phyloP scores from a whole-genome alignment of 108 stramenopile species.

The Pelagomonas calceolata region DNA sequence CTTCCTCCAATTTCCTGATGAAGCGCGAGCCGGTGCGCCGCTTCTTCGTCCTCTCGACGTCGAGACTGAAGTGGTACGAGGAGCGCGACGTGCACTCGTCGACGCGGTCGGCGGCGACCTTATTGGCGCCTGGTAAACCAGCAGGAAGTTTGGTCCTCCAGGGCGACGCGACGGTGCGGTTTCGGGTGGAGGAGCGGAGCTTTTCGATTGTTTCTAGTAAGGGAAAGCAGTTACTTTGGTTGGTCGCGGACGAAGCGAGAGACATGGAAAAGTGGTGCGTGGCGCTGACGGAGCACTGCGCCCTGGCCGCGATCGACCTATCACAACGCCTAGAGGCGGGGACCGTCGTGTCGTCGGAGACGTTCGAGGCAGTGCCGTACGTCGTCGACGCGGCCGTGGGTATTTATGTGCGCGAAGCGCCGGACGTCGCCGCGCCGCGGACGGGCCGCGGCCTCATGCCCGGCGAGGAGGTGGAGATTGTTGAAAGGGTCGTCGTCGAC shows the following conservation, averaged over 20 bases:
- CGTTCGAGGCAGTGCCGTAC: no score
- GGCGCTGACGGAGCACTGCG: background rate
- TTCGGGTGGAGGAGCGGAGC: background rate
- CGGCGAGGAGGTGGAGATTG: background rate
- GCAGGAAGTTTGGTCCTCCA: background rate
- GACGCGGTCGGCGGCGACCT: background rate
- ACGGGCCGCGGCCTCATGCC: background rate
- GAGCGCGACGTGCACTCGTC: background rate
- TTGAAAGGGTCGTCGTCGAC: background rate
- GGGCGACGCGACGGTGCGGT: background rate
- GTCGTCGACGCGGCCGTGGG: background rate
- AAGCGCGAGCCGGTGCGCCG: background rate
- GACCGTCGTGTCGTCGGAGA: no score
- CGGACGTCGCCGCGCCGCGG: background rate
- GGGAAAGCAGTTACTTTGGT: no score
- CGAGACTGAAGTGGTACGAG: background rate
- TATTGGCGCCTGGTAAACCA: background rate
- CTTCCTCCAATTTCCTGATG: no score
- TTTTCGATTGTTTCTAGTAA: background rate
- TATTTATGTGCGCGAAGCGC: background rate
- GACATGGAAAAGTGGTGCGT: background rate
- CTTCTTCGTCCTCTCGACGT: background rate
- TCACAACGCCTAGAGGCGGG: no score
- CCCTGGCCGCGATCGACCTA: background rate
- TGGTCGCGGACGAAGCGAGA: no score